These are phyloP conservation scores for Picochlorum costavermella DNA, from an alignment of 139 green algal genomes.

Conservation along the genomic window DNA sequence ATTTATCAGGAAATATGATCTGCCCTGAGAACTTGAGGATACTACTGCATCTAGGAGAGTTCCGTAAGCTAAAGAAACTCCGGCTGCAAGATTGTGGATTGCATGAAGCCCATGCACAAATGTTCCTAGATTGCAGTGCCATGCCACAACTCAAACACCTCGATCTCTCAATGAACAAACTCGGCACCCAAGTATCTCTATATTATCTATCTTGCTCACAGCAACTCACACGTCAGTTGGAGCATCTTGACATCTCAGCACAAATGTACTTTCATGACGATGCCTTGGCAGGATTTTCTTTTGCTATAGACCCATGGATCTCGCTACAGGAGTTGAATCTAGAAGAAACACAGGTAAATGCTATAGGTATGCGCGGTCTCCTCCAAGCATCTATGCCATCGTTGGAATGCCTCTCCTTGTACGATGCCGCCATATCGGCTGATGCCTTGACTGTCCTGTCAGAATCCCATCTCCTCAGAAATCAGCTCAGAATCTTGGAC, in stretches of 20 bases:
- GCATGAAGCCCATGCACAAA: constrained; percentile 16
- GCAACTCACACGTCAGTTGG: neutral
- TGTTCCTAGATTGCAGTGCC: neutral
- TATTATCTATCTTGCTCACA: neutral
- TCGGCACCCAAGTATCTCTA: too few species aligned
- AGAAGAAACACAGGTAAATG: neutral
- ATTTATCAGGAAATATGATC: too few species aligned
- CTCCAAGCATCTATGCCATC: neutral
- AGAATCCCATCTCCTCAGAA: neutral
- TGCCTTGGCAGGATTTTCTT: neutral
- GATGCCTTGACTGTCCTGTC: neutral
- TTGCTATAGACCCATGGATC: neutral
- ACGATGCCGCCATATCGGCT: neutral
- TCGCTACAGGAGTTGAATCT: neutral
- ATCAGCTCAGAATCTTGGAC: neutral
- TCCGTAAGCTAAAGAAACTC: neutral
- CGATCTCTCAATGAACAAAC: too few species aligned
- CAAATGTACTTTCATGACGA: neutral
- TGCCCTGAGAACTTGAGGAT: too few species aligned
- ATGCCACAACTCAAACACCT: too few species aligned
- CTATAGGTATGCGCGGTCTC: neutral
- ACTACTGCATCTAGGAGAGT: too few species aligned
- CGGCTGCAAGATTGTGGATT: constrained; percentile 10
- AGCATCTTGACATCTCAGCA: neutral
- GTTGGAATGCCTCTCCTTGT: neutral